Evolutionary conservation across 129 eudicot species (phyloP), one percentile per base, ranked within the genome.

Genomic region (Lactuca saligna): DNA sequence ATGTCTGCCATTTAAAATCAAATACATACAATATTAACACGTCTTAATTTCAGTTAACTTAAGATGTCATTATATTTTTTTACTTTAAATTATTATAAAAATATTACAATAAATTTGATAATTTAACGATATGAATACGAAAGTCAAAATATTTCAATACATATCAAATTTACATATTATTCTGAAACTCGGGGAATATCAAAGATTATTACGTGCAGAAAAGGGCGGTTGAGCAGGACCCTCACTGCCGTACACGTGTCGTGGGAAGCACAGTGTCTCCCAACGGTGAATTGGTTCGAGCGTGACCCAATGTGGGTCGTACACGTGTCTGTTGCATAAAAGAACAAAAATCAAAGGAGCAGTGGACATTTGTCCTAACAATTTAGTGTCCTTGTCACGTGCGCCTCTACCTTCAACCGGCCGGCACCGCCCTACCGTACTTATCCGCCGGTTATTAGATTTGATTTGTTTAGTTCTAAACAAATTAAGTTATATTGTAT

Each of bases 351-450:
- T 74, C 49, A 65, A 59, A 59, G 46, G 32, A 25, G 38, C 38
- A 60, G 56, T 38, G 31, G 38, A 51, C 63, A 50, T 15, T 37
- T 25, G 79, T 49, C 54, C 29, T n/a, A 44, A 67, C 61, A 50
- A 32, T n/a, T 14, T 53, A 32, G 39, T 54, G 80, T 76, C 75
- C 13, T 51, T 53, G 51, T 68, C 75, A 76, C 68, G 68, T 74
- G 78, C 72, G 16, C 60, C 68, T 46, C 54, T 67, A 57, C 41
- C 75, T 44, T 76, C 59, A 49, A 76, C 70, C 75, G 65, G 60
- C 80, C 60, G 75, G 80, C 80, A 76, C 80, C 80, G 80, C 79
- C 79, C 72, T 55, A 49, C 65, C 11, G 8, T 11, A 46, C 15
- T 12, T 46, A 6, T 46, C 51, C 51, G 15, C 51, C 51, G 51